Base-by-base conservation (phyloP, 2,329 filamentous ascomycete species). In the Colletotrichum liriopes region DNA sequence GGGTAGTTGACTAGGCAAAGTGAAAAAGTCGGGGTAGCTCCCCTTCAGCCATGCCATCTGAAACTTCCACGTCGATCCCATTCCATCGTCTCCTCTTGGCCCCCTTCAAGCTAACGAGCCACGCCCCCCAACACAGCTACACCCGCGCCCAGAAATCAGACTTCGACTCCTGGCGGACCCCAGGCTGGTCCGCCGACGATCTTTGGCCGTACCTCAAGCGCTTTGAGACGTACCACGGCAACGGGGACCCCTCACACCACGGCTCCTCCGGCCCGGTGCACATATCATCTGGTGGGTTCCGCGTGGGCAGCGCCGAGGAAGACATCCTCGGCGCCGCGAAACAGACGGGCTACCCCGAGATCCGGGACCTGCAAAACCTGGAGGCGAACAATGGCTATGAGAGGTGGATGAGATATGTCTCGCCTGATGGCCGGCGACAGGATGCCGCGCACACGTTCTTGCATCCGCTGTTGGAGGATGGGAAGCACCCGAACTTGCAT, bases 141-240 rank as follows among this genome's bases (percentile, higher is more conserved):
- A 84, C 83, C 2, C 78, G 84, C 37, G 83, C 82, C 16, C 83
- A 87, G 74, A 78, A 82, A 9, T 79, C 79, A 7, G 86, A 88
- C 75, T 88, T 84, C 65, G 86, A 90, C 74, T 82, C 83, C 8
- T 90, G 87, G 87, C 83, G 87, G 9, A 84, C 83, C 0, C 80
- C 82, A 20, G 88, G 88, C 0, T 90, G 88, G 88, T 78, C 79
- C 20, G 81, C 84, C 6, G 81, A 88, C 12, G 87, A 89, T 7
- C 82, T 90, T 77, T 71, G 86, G 3, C 86, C 87, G 0, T 84
- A 86, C 67, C 77, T 88, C 72, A 88, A 85, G 59, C 89, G 76
- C 74, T 73, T 77, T 18, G 77, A 78, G 61, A 77, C 76, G 23
- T 78, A 78, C 64, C 75, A 77, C 43, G 77, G 77, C 39, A 67